A percentile compares a stretch with the other conserved stretches of the same genome.
phyloP scores from a whole-genome alignment of 2,329 filamentous ascomycete species.

The Amesomyces nigricolor region DNA sequence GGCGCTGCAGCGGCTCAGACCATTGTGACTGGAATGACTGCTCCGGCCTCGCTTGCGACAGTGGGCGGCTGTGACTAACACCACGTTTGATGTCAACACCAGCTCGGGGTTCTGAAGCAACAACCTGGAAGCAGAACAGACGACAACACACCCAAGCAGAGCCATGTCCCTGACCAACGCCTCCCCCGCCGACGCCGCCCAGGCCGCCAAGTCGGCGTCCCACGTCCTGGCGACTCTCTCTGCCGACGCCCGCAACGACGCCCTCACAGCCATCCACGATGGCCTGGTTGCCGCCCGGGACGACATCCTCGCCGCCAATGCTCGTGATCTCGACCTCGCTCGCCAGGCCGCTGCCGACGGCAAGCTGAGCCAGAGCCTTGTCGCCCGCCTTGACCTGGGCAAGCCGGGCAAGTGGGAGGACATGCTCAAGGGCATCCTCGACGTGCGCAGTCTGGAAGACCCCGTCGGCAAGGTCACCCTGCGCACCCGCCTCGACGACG shows the following conservation, averaged over 20 bases:
- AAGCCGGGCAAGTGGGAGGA: slow-evolving; percentile 92
- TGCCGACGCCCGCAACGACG: slow-evolving; percentile 70
- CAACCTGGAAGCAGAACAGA: not conserved
- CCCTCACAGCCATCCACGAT: slow-evolving; percentile 74
- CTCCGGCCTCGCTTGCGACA: slow-evolving; percentile 8
- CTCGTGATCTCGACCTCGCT: slow-evolving; percentile 71
- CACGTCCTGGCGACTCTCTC: slow-evolving; percentile 77
- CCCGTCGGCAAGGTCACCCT: slow-evolving; percentile 87
- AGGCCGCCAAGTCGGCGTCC: slow-evolving; percentile 73
- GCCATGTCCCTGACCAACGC: slow-evolving; percentile 86
- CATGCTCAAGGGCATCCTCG: slow-evolving; percentile 91
- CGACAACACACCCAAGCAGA: slow-evolving; percentile 7
- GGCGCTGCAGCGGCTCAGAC: not conserved
- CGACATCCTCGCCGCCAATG: slow-evolving; percentile 80
- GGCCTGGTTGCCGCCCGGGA: slow-evolving; percentile 66
- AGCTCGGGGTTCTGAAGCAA: not conserved
- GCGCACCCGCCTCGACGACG: slow-evolving; percentile 80
- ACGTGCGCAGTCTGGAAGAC: slow-evolving; percentile 78
- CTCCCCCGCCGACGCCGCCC: slow-evolving; percentile 70
- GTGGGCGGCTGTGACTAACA: slow-evolving; percentile 12
- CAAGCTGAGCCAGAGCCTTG: slow-evolving; percentile 70
- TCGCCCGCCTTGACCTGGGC: slow-evolving; percentile 81
- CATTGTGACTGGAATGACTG: not conserved
- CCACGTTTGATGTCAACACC: not conserved
- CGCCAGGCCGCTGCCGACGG: slow-evolving; percentile 68